phyloP scores from a whole-genome alignment of 179 eudicot species.

The Pouteria campechiana region DNA sequence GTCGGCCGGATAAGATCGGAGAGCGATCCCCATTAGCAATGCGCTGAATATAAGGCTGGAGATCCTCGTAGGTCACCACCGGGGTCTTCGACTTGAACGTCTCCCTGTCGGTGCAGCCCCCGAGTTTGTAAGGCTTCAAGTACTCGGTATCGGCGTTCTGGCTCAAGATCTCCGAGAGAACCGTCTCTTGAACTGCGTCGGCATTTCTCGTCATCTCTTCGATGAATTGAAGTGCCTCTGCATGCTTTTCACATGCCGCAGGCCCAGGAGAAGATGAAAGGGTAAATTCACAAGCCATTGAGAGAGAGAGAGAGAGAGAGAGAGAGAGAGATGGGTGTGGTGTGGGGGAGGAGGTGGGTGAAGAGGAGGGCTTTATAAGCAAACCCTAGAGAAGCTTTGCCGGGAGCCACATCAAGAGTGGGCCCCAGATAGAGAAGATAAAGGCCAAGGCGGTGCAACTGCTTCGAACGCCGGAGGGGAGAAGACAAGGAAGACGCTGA shows the following conservation, averaged over 20 bases:
- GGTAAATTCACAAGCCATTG: constrained; percentile 51
- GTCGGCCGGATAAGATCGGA: constrained; percentile 44
- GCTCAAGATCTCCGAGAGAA: constrained; percentile 32
- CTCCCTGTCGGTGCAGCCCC: constrained; percentile 27
- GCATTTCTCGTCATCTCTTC: constrained; percentile 59
- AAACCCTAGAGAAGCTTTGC: background rate
- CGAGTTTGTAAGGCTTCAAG: constrained; percentile 32
- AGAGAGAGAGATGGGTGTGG: background rate
- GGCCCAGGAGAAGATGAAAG: constrained; percentile 41
- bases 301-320: background rate
- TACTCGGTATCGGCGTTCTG: constrained; percentile 48
- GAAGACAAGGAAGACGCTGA: too few species aligned
- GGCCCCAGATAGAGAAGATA: too few species aligned
- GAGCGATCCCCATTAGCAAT: constrained; percentile 61
- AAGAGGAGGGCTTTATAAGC: constrained; percentile 11
- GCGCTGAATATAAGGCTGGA: constrained; percentile 60
- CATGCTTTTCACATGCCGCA: constrained; percentile 55
- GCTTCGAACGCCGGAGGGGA: too few species aligned
- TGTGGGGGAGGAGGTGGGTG: constrained; percentile 5
- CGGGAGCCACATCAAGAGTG: background rate
- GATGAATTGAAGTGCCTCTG: constrained; percentile 50
- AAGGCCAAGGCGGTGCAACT: too few species aligned
- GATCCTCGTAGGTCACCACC: constrained; percentile 51
- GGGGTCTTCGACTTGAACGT: constrained; percentile 42
- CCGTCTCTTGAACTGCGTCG: constrained; percentile 33